These are phyloP conservation scores for Copromyces sp. DNA, from an alignment of 495 filamentous ascomycete species.

Conservation along the genomic window DNA sequence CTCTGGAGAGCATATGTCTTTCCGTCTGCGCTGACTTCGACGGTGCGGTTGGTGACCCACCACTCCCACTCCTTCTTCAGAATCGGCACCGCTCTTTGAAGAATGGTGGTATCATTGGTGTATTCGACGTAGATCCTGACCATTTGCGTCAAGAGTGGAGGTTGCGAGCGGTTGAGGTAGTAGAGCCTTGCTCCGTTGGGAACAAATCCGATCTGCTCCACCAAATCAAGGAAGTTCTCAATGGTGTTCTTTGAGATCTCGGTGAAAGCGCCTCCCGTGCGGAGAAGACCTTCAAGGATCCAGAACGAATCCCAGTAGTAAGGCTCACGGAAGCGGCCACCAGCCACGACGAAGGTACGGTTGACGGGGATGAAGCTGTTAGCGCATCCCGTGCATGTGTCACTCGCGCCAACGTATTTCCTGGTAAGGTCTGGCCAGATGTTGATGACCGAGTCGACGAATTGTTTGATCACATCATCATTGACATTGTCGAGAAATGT, in stretches of 20 bases:
- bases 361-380: conserved; percentile 42
- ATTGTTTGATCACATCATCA: conserved; percentile 35
- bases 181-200: conserved; percentile 41
- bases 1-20: conserved; percentile 31
- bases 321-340: conserved; percentile 40
- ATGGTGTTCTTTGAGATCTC: conserved; percentile 41
- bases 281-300: conserved; percentile 40
- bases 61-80: conserved; percentile 40
- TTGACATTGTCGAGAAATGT: conserved; percentile 33
- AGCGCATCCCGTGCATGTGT: conserved; percentile 31
- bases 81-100: conserved; percentile 34
- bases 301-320: conserved; percentile 47
- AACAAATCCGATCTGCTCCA: conserved; percentile 40
- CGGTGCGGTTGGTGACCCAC: conserved; percentile 35
- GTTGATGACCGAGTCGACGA: conserved; percentile 36
- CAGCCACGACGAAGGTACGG: conserved; percentile 42
- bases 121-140: conserved; percentile 38
- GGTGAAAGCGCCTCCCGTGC: conserved; percentile 38
- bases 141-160: conserved; percentile 40
- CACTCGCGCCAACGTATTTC: conserved; percentile 28
- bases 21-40: conserved; percentile 23
- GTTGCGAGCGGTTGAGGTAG: conserved; percentile 40
- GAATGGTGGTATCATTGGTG: conserved; percentile 39
- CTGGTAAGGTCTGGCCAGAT: conserved; percentile 44
- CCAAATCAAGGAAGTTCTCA: conserved; percentile 41